Percentiles rank a stretch among this genome's conserved stretches.
Conservation (phyloP, 2,329 filamentous ascomycete genomes). For the Hymenotorrendiella dingleyae region DNA sequence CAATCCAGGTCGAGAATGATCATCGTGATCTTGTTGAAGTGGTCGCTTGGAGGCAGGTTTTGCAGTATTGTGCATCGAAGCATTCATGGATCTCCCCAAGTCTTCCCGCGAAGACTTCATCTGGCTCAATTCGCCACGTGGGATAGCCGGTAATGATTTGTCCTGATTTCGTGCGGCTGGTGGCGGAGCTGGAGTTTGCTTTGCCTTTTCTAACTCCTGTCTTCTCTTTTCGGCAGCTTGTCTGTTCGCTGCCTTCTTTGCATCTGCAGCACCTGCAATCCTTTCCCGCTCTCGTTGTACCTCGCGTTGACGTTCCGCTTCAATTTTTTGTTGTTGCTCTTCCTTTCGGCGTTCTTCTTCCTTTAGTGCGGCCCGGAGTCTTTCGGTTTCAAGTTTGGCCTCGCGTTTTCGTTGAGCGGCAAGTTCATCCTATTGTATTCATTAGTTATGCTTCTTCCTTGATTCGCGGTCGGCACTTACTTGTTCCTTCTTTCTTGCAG, state of each 20-base stretch:
- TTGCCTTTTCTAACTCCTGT: conserved; percentile 53
- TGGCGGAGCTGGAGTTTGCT: conserved; percentile 57
- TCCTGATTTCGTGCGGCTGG: conserved; percentile 38
- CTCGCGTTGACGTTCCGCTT: conserved; percentile 45
- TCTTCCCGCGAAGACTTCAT: conserved; percentile 52
- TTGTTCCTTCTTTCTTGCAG: conserved; percentile 76
- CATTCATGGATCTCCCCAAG: conserved; percentile 52
- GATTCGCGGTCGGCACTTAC: conserved; percentile 25
- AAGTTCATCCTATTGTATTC: conserved; percentile 60
- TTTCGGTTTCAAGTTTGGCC: conserved; percentile 74
- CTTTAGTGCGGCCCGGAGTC: conserved; percentile 62
- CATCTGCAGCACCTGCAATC: conserved; percentile 44
- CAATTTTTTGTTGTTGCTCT: conserved; percentile 53
- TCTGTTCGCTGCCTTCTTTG: conserved; percentile 60
- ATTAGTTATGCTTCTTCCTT: neutral
- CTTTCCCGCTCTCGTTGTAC: conserved; percentile 37
- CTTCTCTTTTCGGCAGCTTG: conserved; percentile 47
- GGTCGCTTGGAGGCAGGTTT: conserved; percentile 72
- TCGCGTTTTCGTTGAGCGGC: conserved; percentile 74
- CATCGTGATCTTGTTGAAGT: conserved; percentile 58
- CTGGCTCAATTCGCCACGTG: conserved; percentile 22
- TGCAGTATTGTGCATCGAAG: conserved; percentile 54
- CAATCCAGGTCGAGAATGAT: conserved; percentile 36
- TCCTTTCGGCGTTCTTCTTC: conserved; percentile 60
- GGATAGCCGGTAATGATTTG: conserved; percentile 27